Percentiles rank a stretch among this genome's conserved stretches.
Evolutionary conservation across 1,139 yeast species (phyloP).

Genomic region (Pneumocystis jirovecii): DNA sequence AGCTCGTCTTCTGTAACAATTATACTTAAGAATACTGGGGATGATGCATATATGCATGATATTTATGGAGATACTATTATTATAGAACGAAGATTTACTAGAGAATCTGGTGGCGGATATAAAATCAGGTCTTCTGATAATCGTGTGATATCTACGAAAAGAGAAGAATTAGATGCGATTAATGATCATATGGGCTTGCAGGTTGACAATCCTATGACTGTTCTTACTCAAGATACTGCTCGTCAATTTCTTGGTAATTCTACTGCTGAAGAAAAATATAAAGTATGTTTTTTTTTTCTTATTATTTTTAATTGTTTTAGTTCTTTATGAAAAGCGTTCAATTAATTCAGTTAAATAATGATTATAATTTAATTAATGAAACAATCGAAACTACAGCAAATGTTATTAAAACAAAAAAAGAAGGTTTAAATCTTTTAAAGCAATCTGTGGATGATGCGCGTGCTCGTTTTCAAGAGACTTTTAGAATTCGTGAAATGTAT

Average conservation of each 20-base stretch:
- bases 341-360: constrained; percentile 35
- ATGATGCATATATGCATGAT: constrained; percentile 47
- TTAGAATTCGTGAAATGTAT: constrained; percentile 2
- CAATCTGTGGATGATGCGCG: constrained; percentile 26
- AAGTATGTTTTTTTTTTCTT: constrained; percentile 12
- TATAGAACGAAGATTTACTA: constrained; percentile 52
- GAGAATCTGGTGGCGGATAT: constrained; percentile 34
- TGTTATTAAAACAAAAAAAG: constrained; percentile 4
- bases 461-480: constrained; percentile 4
- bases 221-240: constrained; percentile 87
- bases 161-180: constrained; percentile 51
- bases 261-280: constrained; percentile 53
- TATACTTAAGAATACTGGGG: constrained; percentile 32
- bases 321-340: constrained; percentile 71
- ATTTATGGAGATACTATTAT: constrained; percentile 53
- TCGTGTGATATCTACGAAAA: constrained; percentile 43
- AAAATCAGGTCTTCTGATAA: constrained; percentile 39
- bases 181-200: constrained; percentile 59
- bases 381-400: constrained; percentile 14
- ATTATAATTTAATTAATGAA: constrained; percentile 22
- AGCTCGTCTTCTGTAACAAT: constrained; percentile 17
- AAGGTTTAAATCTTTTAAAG: constrained; percentile 26
- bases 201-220: constrained; percentile 83
- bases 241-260: constrained; percentile 72
- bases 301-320: background rate